These are phyloP conservation scores for Rhodamnia rubescens DNA, from an alignment of 345 rosid species.

Conservation along the genomic window DNA sequence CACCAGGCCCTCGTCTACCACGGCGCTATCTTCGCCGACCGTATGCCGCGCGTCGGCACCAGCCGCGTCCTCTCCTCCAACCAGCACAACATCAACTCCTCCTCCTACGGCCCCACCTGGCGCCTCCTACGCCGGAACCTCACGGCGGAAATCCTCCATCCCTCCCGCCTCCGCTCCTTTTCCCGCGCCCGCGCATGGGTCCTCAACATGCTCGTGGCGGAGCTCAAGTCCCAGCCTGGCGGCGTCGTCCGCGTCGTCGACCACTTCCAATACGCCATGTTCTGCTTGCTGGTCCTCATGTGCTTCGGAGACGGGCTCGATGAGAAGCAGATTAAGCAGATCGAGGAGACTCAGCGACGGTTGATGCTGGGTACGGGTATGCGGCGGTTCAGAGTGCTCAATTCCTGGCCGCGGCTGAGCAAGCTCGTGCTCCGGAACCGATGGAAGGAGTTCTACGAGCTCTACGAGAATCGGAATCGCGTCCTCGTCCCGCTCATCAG, in stretches of 20 bases:
- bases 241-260: neutral
- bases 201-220: neutral
- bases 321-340: no score
- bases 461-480: no score
- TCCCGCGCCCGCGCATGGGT: neutral
- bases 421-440: no score
- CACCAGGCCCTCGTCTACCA: neutral
- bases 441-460: no score
- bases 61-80: neutral
- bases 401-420: no score
- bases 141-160: neutral
- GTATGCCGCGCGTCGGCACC: neutral
- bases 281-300: no score
- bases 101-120: neutral
- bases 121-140: neutral
- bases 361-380: no score
- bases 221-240: neutral
- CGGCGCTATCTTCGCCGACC: neutral
- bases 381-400: no score
- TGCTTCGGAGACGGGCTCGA: no score
- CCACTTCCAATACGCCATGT: no score
- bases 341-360: no score
- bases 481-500: no score
- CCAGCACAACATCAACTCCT: neutral
- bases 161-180: neutral